Percentiles rank a stretch among this genome's conserved stretches.
These are phyloP conservation scores for Russula vinacea DNA, from an alignment of 768 basidiomycete species.

Conservation along the genomic window DNA sequence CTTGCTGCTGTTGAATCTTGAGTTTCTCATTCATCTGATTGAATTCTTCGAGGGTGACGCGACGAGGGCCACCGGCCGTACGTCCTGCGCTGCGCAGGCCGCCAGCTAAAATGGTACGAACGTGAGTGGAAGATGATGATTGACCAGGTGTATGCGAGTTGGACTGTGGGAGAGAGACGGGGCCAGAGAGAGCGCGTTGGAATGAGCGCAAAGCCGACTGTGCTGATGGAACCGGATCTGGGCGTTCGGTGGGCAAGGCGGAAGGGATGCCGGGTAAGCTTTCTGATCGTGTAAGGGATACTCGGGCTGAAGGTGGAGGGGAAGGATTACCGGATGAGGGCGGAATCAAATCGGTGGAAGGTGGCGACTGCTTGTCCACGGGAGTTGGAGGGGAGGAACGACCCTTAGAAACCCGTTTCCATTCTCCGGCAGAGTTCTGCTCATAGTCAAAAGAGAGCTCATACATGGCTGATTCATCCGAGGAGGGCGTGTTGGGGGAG, in stretches of 20 bases:
- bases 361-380: constrained; percentile 35
- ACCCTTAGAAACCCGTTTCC: constrained; percentile 55
- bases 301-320: constrained; percentile 40
- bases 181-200: constrained; percentile 64
- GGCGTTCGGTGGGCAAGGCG: constrained; percentile 28
- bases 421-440: constrained; percentile 52
- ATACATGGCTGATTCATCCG: constrained; percentile 59
- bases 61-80: constrained; percentile 38
- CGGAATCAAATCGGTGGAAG: constrained; percentile 20
- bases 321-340: constrained; percentile 36
- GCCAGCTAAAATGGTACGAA: constrained; percentile 33
- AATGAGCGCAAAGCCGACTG: constrained; percentile 48
- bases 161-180: constrained; percentile 37
- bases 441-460: constrained; percentile 68
- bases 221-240: constrained; percentile 36
- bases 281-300: constrained; percentile 64
- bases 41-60: constrained; percentile 40
- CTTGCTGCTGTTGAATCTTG: constrained; percentile 23
- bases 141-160: constrained; percentile 35
- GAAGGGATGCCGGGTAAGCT: constrained; percentile 53
- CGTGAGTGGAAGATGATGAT: constrained; percentile 12
- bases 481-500: constrained; percentile 36
- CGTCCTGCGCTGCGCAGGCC: constrained; percentile 39
- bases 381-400: constrained; percentile 46
- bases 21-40: constrained; percentile 36